A percentile compares a stretch with the other conserved stretches of the same genome.
These are phyloP conservation scores for Aspergillus panamensis DNA, from an alignment of 495 filamentous ascomycete species.

Conservation along the genomic window DNA sequence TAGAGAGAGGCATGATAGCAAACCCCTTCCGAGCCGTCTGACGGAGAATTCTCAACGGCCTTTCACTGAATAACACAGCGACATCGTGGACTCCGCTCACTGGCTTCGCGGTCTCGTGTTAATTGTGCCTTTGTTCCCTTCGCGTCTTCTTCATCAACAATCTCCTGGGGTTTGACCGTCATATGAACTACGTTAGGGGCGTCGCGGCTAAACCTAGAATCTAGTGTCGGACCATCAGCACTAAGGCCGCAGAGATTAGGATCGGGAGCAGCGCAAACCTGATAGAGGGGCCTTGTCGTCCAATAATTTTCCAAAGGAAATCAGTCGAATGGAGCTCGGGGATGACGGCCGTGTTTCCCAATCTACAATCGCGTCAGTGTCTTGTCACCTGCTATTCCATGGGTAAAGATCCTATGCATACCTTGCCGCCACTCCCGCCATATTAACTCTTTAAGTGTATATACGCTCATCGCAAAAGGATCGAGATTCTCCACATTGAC, in stretches of 20 bases:
- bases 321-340: constrained; percentile 80
- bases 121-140: constrained; percentile 67
- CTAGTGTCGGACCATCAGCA: constrained; percentile 41
- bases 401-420: constrained; percentile 26
- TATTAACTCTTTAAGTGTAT: constrained; percentile 88
- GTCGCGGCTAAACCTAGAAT: constrained; percentile 71
- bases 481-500: constrained; percentile 73
- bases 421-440: constrained; percentile 81
- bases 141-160: constrained; percentile 84
- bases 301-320: constrained; percentile 81
- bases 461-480: constrained; percentile 83
- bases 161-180: constrained; percentile 84
- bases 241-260: neutral
- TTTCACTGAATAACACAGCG: constrained; percentile 80
- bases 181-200: constrained; percentile 85
- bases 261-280: constrained; percentile 44
- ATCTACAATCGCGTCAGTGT: constrained; percentile 44
- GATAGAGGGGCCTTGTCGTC: constrained; percentile 80
- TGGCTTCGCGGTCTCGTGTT: constrained; percentile 54
- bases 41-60: neutral
- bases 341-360: constrained; percentile 83
- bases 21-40: neutral
- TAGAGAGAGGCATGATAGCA: neutral
- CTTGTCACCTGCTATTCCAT: neutral
- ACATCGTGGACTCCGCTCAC: constrained; percentile 64